phyloP scores from a whole-genome alignment of 306 rosid species.

The Begonia loranthoides region DNA sequence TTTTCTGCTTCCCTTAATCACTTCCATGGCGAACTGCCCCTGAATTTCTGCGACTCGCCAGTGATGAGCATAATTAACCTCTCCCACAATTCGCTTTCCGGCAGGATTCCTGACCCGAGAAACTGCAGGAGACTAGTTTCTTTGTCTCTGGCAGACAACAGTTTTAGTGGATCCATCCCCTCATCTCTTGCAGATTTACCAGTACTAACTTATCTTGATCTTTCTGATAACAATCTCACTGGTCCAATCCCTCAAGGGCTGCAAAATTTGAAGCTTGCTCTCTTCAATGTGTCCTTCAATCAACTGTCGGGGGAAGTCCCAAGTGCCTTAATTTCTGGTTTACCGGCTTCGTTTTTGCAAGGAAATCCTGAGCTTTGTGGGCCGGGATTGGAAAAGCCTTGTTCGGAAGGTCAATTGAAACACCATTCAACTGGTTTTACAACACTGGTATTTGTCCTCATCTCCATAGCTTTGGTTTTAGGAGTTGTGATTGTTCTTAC shows the following conservation, averaged over 20 bases:
- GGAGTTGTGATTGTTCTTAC: constrained; percentile 44
- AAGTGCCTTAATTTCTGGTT: constrained; percentile 63
- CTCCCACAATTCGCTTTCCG: constrained; percentile 79
- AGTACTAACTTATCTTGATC: constrained; percentile 88
- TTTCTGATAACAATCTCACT: constrained; percentile 81
- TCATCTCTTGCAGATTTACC: constrained; percentile 69
- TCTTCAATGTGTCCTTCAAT: constrained; percentile 87
- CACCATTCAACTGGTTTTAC: constrained; percentile 35
- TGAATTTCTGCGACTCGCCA: constrained; percentile 87
- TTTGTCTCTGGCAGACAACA: constrained; percentile 68
- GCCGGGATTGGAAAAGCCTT: constrained; percentile 56
- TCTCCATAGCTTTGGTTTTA: constrained; percentile 58
- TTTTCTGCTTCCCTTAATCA: constrained; percentile 79
- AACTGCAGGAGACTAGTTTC: constrained; percentile 79
- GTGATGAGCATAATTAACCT: constrained; percentile 87
- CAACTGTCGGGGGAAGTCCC: constrained; percentile 83
- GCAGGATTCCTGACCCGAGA: constrained; percentile 58
- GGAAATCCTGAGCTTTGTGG: constrained; percentile 90
- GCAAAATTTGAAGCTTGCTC: constrained; percentile 90
- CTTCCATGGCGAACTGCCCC: constrained; percentile 69
- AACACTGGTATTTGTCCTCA: constrained; percentile 45
- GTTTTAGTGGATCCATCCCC: constrained; percentile 60
- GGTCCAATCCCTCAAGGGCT: constrained; percentile 83
- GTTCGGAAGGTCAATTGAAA: constrained; percentile 47
- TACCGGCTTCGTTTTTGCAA: constrained; percentile 91